Evolutionary conservation across 176 grass and related monocot genomes (phyloP), one percentile per base, ranked within the genome.

Genomic region (Hordeum marinum): DNA sequence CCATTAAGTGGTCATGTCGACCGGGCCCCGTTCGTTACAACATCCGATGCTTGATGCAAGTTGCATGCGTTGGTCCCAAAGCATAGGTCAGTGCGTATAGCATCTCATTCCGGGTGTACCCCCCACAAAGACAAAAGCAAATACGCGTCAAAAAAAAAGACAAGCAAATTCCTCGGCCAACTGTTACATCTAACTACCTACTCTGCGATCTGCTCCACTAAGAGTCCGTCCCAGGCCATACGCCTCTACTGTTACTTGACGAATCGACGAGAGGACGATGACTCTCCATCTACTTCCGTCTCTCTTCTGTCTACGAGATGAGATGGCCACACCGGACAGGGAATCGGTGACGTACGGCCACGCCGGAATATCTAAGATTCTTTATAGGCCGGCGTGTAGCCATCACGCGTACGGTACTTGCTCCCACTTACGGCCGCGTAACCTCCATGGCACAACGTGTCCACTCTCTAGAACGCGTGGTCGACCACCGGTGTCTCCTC

Each of bases 391-490:
- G 34, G 17, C 42, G 63, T 52, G 63, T 43, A 25, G 79, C 27
- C 34, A 82, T 48, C 80, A 21, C 67, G 40, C 15, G 7, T 73
- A 29, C 70, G 70, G 69, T 35, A 20, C 52, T 31, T 29, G 80
- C 32, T 20, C 80, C 46, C 64, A 21, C 63, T 67, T 11, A 40
- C 64, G 66, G 29, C 34, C 25, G 41, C 77, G 36, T 81, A 27
- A 27, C 43, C 43, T 54, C 63, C 63, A 24, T 27, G 27, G 52
- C 55, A 63, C 84, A 52, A 87, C 85, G 86, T 87, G 86, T 69
- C 80, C 13, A 1, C 70, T 11, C 45, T 61, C 72, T 40, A 8
- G 48, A 82, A 46, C 63, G 20, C 21, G 15, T 34, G 7, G 24
- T 58, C 45, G 79, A 7, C 35, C 29, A 29, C 29, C 29, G 29